Conservation (phyloP, 2,329 filamentous ascomycete genomes). For the Rhynchosporium agropyri region DNA sequence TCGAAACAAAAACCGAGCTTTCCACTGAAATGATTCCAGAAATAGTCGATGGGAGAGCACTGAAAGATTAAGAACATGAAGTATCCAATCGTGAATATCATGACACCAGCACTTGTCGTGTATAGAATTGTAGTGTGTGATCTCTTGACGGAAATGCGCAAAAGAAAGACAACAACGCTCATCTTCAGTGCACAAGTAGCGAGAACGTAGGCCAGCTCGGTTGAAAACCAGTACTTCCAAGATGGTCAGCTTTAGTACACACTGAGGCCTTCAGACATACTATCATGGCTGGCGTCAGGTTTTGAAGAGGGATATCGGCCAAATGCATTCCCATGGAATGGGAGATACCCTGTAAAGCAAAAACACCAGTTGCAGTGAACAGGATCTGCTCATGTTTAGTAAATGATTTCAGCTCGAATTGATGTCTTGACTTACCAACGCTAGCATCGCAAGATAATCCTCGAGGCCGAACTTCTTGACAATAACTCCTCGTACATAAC, state of each 20-base stretch:
- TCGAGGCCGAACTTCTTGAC: conserved; percentile 48
- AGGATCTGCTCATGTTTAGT: conserved; percentile 12
- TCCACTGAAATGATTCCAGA: conserved; percentile 50
- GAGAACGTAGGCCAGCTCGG: conserved; percentile 44
- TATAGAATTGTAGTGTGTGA: conserved; percentile 45
- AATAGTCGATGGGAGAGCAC: conserved; percentile 52
- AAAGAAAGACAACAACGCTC: conserved; percentile 47
- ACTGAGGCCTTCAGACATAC: background rate
- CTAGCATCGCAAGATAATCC: conserved; percentile 51
- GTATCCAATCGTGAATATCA: conserved; percentile 45
- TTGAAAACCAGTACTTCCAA: conserved; percentile 27
- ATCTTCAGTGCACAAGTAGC: conserved; percentile 47
- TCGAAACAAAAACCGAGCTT: conserved; percentile 47
- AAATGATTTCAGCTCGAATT: background rate
- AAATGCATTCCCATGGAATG: conserved; percentile 23
- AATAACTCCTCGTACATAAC: conserved; percentile 49
- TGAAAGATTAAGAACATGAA: conserved; percentile 55
- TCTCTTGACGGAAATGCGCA: conserved; percentile 44
- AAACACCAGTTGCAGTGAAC: conserved; percentile 18
- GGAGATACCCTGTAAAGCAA: conserved; percentile 18
- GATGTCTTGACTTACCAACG: conserved; percentile 44
- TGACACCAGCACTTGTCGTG: conserved; percentile 42
- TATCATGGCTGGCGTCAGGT: conserved; percentile 21
- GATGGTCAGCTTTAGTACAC: background rate
- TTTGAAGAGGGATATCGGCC: conserved; percentile 6